These are phyloP conservation scores for Torulaspora pretoriensis DNA, from an alignment of 1,139 yeast genomes.

Conservation along the genomic window DNA sequence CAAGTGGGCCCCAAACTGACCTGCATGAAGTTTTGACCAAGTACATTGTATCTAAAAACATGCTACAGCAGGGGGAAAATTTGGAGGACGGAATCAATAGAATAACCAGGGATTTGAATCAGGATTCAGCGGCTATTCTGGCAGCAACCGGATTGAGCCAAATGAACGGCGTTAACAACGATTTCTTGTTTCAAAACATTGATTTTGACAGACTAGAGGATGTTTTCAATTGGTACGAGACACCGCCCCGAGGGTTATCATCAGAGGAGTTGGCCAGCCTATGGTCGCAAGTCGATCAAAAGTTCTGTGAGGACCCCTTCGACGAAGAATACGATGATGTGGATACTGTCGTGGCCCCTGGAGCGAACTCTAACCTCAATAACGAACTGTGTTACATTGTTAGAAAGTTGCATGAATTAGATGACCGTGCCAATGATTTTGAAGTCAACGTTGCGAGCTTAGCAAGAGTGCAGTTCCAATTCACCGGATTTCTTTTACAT, in stretches of 20 bases:
- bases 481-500: slow-evolving; percentile 35
- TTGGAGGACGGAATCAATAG: slow-evolving; percentile 31
- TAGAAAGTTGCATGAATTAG: slow-evolving; percentile 32
- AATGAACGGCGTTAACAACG: slow-evolving; percentile 32
- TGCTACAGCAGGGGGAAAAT: slow-evolving; percentile 27
- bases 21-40: slow-evolving; percentile 33
- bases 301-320: slow-evolving; percentile 35
- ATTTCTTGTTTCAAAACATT: slow-evolving; percentile 33
- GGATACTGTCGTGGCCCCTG: slow-evolving; percentile 33
- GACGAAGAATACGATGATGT: slow-evolving; percentile 30
- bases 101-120: slow-evolving; percentile 31
- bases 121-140: slow-evolving; percentile 35
- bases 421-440: slow-evolving; percentile 35
- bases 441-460: slow-evolving; percentile 37
- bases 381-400: slow-evolving; percentile 34
- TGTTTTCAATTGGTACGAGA: slow-evolving; percentile 28
- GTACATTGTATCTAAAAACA: slow-evolving; percentile 30
- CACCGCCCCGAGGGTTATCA: slow-evolving; percentile 19
- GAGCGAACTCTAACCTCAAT: slow-evolving; percentile 30
- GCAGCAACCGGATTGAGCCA: slow-evolving; percentile 36
- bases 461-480: slow-evolving; percentile 37
- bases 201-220: slow-evolving; percentile 34
- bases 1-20: slow-evolving; percentile 36
- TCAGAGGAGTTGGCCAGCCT: slow-evolving; percentile 25
- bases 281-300: slow-evolving; percentile 27